These are phyloP conservation scores for Stenogyne calaminthoides DNA, from an alignment of 305 asterid species.

Conservation along the genomic window DNA sequence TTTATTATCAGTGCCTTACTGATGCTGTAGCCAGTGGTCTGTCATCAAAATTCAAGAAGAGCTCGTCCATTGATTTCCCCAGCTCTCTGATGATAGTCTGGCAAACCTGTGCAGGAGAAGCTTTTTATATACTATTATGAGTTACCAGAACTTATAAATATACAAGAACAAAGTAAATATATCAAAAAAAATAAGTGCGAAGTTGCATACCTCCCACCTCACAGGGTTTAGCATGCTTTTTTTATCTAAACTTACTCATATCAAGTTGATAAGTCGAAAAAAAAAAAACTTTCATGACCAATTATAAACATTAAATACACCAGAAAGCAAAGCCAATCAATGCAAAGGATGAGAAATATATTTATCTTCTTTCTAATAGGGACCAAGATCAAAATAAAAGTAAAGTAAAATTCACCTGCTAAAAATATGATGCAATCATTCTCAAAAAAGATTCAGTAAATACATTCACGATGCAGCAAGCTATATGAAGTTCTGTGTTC, in stretches of 20 bases:
- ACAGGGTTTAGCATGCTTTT: neutral
- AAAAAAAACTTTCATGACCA: neutral
- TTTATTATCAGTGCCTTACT: slow-evolving; percentile 55
- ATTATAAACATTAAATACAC: slow-evolving; percentile 16
- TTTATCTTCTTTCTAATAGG: slow-evolving; percentile 3
- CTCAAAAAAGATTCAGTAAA: slow-evolving; percentile 5
- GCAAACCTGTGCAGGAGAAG: slow-evolving; percentile 64
- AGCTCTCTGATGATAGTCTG: slow-evolving; percentile 64
- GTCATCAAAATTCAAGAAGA: slow-evolving; percentile 71
- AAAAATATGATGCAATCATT: neutral
- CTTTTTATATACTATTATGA: slow-evolving; percentile 22
- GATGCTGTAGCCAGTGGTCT: slow-evolving; percentile 96
- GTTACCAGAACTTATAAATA: slow-evolving; percentile 29
- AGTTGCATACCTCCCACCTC: slow-evolving; percentile 26
- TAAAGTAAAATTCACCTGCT: neutral
- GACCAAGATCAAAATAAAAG: neutral
- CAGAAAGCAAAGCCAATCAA: slow-evolving; percentile 9
- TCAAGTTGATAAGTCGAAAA: neutral
- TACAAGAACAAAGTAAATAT: slow-evolving; percentile 24
- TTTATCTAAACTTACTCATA: neutral
- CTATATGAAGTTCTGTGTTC: slow-evolving; percentile 5
- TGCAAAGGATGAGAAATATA: slow-evolving; percentile 1
- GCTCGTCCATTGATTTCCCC: slow-evolving; percentile 80
- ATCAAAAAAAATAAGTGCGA: slow-evolving; percentile 12
- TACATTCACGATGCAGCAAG: neutral